A percentile compares a stretch with the other conserved stretches of the same genome.
phyloP scores from a whole-genome alignment of 2,329 filamentous ascomycete genomes.

The Monosporascus sp. region DNA sequence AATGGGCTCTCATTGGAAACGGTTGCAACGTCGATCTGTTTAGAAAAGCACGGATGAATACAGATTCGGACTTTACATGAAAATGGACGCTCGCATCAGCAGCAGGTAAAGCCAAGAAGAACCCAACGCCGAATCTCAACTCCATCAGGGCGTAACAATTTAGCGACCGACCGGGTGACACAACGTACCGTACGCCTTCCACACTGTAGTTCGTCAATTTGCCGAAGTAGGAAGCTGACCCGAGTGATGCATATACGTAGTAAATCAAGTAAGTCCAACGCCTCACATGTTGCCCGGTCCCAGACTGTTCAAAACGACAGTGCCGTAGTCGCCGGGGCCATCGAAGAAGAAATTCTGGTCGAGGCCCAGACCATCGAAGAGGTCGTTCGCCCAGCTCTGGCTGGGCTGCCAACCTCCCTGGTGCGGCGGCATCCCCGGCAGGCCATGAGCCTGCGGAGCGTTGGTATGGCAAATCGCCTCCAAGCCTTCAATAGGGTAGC shows the following conservation, averaged over 20 bases:
- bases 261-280: background rate
- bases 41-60: too few species aligned
- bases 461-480: background rate
- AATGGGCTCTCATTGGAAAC: too few species aligned
- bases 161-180: too few species aligned
- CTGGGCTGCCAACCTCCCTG: slow-evolving; percentile 14
- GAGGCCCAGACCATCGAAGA: slow-evolving; percentile 21
- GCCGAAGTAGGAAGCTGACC: too few species aligned
- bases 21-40: too few species aligned
- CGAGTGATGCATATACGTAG: background rate
- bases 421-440: background rate
- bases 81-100: too few species aligned
- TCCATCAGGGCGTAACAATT: too few species aligned
- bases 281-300: background rate
- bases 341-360: slow-evolving; percentile 25
- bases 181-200: too few species aligned
- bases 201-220: too few species aligned
- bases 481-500: slow-evolving; percentile 6
- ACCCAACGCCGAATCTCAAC: too few species aligned
- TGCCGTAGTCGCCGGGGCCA: slow-evolving; percentile 16
- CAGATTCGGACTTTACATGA: too few species aligned
- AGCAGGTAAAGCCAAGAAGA: too few species aligned
- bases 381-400: slow-evolving; percentile 16
- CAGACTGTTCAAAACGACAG: slow-evolving; percentile 13
- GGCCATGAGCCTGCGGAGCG: background rate